Conservation (phyloP, 1,139 yeast species). For the Kurtzmaniella quercitrusa region DNA sequence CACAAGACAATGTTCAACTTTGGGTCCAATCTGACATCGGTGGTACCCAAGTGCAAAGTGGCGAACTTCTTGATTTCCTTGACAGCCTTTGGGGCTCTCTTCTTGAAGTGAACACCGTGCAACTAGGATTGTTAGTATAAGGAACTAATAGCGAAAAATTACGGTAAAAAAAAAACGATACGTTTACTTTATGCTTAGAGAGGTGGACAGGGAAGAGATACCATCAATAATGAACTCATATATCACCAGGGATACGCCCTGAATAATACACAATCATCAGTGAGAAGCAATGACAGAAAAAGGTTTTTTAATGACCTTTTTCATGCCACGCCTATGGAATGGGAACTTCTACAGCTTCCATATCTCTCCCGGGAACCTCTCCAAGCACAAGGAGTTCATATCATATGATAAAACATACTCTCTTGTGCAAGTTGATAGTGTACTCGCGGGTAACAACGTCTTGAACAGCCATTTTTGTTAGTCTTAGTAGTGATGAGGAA, state of each 20-base stretch:
- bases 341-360: conserved; percentile 8
- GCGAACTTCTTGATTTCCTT: conserved; percentile 99
- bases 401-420: conserved; percentile 59
- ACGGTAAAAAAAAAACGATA: background rate
- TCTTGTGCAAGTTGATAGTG: conserved; percentile 99
- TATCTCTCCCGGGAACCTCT: conserved; percentile 9
- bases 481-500: conserved; percentile 14
- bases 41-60: conserved; percentile 97
- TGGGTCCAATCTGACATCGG: conserved; percentile 99
- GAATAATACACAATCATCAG: conserved; percentile 4
- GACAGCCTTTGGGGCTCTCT: conserved; percentile 99
- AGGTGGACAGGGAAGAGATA: background rate
- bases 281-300: conserved; percentile 6
- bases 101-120: conserved; percentile 98
- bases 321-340: conserved; percentile 8
- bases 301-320: background rate
- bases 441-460: conserved; percentile 99
- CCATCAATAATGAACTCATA: background rate
- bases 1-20: conserved; percentile 97
- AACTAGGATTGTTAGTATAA: conserved; percentile 54
- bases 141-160: background rate
- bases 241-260: background rate
- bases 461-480: conserved; percentile 87
- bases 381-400: conserved; percentile 3
- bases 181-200: background rate